Evolutionary conservation across 2,329 filamentous ascomycete genomes (phyloP), one percentile per base, ranked within the genome.

Genomic region (Aspergillus awamori): DNA sequence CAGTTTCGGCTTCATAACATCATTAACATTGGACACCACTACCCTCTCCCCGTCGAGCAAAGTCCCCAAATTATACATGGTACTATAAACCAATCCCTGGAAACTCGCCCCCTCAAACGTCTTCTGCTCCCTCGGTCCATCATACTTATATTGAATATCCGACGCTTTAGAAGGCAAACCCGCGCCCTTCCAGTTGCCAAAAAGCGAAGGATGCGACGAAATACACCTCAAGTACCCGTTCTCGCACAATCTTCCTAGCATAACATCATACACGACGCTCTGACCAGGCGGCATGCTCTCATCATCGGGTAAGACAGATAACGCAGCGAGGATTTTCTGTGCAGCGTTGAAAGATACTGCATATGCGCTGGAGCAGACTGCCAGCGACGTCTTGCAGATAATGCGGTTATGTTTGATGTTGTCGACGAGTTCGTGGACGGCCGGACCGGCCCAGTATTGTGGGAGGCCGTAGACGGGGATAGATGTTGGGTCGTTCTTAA

Each of bases 91-190:
- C 5, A 53, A 26, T 10, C 56, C 56, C 13, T 22, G 24, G 8
- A 48, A 57, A 8, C 20, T 26, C 28, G 43, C 17, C n/a, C 24
- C 41, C 24, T 48, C 28, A 11, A 4, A 10, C n/a, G 39, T 2
- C 26, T 13, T 53, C 36, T 45, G 15, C 26, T 39, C 28, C 30
- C 20, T 41, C 3, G 48, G 15, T 8, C 36, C 17, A 43, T 53
- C 56, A 13, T 58, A 20, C 15, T 30, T 7, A 26, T 52, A n/a
- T 17, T 58, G 56, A n/a, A 58, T 58, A 24, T 58, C 56, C 13
- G 56, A 58, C 8, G 8, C 22, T 38, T 43, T 53, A 1, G 56
- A 30, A 7, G 17, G 22, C 17, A 41, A 11, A 0, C 56, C 48
- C 2, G 36, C 47, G 13, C 33, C 22, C 17, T 36, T 58, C 56